A percentile compares a stretch with the other conserved stretches of the same genome.
These are phyloP conservation scores for Scytalidium sp. DNA, from an alignment of 2,329 filamentous ascomycete genomes.

Conservation along the genomic window DNA sequence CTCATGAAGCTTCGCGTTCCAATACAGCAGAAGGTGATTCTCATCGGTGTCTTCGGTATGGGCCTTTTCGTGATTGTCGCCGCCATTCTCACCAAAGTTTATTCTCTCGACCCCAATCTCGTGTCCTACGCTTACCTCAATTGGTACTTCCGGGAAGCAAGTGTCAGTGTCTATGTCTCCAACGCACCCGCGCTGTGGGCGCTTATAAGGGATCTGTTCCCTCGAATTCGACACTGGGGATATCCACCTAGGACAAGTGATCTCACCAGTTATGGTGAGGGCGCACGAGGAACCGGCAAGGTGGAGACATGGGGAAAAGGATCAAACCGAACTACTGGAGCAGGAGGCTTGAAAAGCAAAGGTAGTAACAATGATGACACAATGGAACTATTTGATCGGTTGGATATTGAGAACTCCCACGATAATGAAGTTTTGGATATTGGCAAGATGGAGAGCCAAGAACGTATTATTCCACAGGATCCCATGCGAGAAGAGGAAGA, in stretches of 20 bases:
- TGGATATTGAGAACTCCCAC: not conserved
- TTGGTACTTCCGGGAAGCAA: constrained; percentile 50
- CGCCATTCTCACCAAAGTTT: constrained; percentile 42
- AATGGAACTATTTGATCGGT: not conserved
- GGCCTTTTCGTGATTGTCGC: constrained; percentile 44
- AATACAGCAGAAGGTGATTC: constrained; percentile 40
- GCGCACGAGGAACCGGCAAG: not conserved
- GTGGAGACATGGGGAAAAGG: not conserved
- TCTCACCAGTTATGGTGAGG: not conserved
- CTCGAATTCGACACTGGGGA: constrained; percentile 1
- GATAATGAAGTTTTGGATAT: not conserved
- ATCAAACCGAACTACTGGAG: not conserved
- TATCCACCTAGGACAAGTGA: constrained; percentile 2
- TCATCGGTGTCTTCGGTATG: constrained; percentile 46
- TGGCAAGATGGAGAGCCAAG: constrained; percentile 4
- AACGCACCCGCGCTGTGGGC: constrained; percentile 50
- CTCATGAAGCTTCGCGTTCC: constrained; percentile 38
- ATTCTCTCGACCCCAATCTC: constrained; percentile 34
- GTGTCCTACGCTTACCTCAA: constrained; percentile 39
- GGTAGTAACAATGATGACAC: not conserved
- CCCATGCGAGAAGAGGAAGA: not conserved
- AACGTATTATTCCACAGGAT: not conserved
- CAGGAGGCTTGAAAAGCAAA: not conserved
- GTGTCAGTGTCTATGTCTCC: constrained; percentile 47
- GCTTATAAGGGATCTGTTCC: constrained; percentile 39